Conservation (phyloP, 495 filamentous ascomycete genomes). For the Trichocladium uniseriatum region DNA sequence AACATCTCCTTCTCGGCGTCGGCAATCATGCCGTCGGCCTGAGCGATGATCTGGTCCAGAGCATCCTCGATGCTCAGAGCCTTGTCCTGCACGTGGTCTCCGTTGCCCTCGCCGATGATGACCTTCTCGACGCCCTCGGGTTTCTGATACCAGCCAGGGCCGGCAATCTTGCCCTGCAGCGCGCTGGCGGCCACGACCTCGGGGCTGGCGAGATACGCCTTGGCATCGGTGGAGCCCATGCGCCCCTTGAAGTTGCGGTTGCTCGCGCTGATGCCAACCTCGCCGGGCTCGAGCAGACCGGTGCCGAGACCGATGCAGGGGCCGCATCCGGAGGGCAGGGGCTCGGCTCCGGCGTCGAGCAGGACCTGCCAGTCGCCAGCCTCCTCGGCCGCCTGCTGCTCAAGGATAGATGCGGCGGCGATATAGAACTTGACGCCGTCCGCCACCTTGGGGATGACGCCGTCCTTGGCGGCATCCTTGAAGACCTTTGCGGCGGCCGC, state of each 20-base stretch:
- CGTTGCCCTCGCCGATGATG: too few species aligned
- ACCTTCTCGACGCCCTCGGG: too few species aligned
- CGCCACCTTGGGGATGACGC: slow-evolving; percentile 62
- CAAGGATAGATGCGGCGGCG: slow-evolving; percentile 72
- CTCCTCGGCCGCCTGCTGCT: slow-evolving; percentile 72
- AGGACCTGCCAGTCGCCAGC: slow-evolving; percentile 82
- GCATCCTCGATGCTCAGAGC: too few species aligned
- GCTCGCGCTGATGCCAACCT: slow-evolving; percentile 79
- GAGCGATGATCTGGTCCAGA: too few species aligned
- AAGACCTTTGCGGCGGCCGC: slow-evolving; percentile 81
- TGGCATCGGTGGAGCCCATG: slow-evolving; percentile 75
- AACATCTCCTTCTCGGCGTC: too few species aligned
- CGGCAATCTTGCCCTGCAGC: too few species aligned
- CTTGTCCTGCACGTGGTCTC: too few species aligned
- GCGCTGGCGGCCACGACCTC: slow-evolving; percentile 90
- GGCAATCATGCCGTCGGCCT: too few species aligned
- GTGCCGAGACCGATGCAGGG: slow-evolving; percentile 86
- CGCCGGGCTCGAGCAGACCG: slow-evolving; percentile 72
- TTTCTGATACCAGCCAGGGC: too few species aligned
- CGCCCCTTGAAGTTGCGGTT: slow-evolving; percentile 94
- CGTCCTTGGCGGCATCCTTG: slow-evolving; percentile 57
- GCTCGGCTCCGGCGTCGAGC: slow-evolving; percentile 66
- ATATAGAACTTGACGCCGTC: slow-evolving; percentile 81
- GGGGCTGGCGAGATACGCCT: slow-evolving; percentile 82
- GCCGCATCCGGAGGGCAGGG: slow-evolving; percentile 72